Percentiles rank a stretch among this genome's conserved stretches.
Evolutionary conservation across 768 basidiomycete species (phyloP).

Genomic region (Leucogyrophana mollusca): DNA sequence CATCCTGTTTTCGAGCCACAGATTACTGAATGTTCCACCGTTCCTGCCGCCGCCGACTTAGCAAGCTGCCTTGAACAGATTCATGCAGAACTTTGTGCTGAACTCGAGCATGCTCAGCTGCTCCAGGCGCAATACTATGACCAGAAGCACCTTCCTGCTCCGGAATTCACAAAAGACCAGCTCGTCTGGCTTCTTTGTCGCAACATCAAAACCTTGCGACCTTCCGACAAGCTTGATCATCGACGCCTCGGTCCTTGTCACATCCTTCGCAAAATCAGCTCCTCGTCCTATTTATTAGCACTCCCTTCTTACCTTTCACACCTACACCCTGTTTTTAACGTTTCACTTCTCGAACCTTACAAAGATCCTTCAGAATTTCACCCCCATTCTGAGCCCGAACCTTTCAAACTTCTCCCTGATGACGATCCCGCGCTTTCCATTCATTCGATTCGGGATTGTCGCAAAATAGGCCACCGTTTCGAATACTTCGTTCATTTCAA

Average conservation of each 20-base stretch:
- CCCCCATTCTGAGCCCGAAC: conserved; percentile 16
- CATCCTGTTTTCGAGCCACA: conserved; percentile 31
- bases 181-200: conserved; percentile 35
- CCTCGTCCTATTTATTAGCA: conserved; percentile 23
- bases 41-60: conserved; percentile 32
- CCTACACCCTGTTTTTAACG: conserved; percentile 41
- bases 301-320: conserved; percentile 31
- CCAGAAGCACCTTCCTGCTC: conserved; percentile 19
- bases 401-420: conserved; percentile 1
- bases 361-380: conserved; percentile 32
- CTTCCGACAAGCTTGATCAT: conserved; percentile 39
- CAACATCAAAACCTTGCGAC: conserved; percentile 41
- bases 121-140: conserved; percentile 28
- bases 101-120: conserved; percentile 30
- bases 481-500: too few relatives aligned
- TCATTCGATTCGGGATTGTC: conserved; percentile 3
- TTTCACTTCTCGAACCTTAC: conserved; percentile 35
- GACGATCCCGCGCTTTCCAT: conserved; percentile 2
- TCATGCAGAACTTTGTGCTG: conserved; percentile 32
- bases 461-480: conserved; percentile 2
- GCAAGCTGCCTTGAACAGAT: conserved; percentile 25
- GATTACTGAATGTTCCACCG: conserved; percentile 24
- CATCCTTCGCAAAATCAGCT: conserved; percentile 11
- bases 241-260: conserved; percentile 27
- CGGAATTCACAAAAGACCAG: conserved; percentile 29